Evolutionary conservation across 2,329 filamentous ascomycete species (phyloP), one percentile per base, ranked within the genome.

Genomic region (Coniella lustricola): DNA sequence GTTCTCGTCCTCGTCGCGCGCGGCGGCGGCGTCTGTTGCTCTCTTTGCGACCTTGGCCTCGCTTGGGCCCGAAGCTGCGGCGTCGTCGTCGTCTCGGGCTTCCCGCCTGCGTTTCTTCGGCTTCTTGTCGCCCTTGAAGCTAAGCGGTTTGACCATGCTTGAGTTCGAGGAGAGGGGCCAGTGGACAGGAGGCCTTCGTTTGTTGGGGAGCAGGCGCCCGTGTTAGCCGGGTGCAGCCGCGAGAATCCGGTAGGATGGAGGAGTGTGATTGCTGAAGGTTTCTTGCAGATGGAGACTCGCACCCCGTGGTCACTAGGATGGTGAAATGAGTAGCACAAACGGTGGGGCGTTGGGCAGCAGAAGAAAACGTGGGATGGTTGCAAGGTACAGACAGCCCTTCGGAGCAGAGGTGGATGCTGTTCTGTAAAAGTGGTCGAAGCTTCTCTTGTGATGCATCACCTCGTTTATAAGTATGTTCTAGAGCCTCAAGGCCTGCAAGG

Each of bases 111-210:
- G 49, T 44, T 53, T 53, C 43, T 75, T 96, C 96, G 80, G 71
- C 71, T 93, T 93, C 69, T 94, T 96, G 71, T 98, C 93, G 74
- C 93, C 93, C 71, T 98, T 98, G 76, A 98, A 98, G 42, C 82
- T 76, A 50, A 98, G 79, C 41, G 91, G 84, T 66, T 95, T 96
- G 58, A 95, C 84, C 87, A 93, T 93, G 55, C 68, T 58, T 38
- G 42, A 17, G 20, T 21, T 44, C 36, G 39, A 44, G 40, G 18
- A 4, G 7, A 20, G 16, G 16, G 20, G 37, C 8, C 13, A 8
- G 37, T 14, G 7, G 37, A 22, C 7, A 20, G 18, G 20, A 20
- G n/a, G 7, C 21, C 16, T 20, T 41, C 9, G 38, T 17, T 17
- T 16, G 38, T 41, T 41, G 38, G 38, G 38, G 21, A 31, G n/a